Percentiles rank a stretch among this genome's conserved stretches.
Conservation (phyloP, 2,329 filamentous ascomycete genomes). For the Cladophialophora chaetospira region DNA sequence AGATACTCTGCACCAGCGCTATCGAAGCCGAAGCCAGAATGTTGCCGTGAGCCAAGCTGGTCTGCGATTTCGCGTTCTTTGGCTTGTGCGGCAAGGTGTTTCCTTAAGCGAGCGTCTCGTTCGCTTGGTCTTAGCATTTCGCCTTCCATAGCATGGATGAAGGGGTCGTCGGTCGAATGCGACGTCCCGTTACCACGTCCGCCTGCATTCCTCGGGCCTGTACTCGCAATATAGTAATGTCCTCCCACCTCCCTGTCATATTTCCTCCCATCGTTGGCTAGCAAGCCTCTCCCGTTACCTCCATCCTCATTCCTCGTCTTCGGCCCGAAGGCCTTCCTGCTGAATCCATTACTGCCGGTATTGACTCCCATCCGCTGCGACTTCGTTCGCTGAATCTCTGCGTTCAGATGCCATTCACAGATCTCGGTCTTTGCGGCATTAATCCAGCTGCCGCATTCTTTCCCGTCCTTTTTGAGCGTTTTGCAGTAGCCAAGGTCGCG, state of each 20-base stretch:
- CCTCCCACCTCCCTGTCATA: constrained; percentile 47
- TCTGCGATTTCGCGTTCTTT: constrained; percentile 49
- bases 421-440: constrained; percentile 85
- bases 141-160: constrained; percentile 38
- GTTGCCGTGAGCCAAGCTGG: constrained; percentile 38
- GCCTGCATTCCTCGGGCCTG: constrained; percentile 8
- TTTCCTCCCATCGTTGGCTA: constrained; percentile 29
- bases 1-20: constrained; percentile 50
- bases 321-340: constrained; percentile 5
- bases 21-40: constrained; percentile 34
- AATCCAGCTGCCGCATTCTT: constrained; percentile 79
- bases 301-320: constrained; percentile 4
- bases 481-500: constrained; percentile 89
- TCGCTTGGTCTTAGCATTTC: constrained; percentile 41
- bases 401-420: constrained; percentile 89
- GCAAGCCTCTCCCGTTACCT: constrained; percentile 25
- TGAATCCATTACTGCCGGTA: constrained; percentile 59
- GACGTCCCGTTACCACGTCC: neutral
- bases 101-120: constrained; percentile 47
- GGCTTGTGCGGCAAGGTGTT: constrained; percentile 46
- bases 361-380: constrained; percentile 77
- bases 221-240: constrained; percentile 46
- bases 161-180: constrained; percentile 40
- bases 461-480: constrained; percentile 78
- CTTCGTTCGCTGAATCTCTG: constrained; percentile 71